A percentile compares a stretch with the other conserved stretches of the same genome.
These are phyloP conservation scores for Adansonia grandidieri DNA, from an alignment of 441 rosid species.

Conservation along the genomic window DNA sequence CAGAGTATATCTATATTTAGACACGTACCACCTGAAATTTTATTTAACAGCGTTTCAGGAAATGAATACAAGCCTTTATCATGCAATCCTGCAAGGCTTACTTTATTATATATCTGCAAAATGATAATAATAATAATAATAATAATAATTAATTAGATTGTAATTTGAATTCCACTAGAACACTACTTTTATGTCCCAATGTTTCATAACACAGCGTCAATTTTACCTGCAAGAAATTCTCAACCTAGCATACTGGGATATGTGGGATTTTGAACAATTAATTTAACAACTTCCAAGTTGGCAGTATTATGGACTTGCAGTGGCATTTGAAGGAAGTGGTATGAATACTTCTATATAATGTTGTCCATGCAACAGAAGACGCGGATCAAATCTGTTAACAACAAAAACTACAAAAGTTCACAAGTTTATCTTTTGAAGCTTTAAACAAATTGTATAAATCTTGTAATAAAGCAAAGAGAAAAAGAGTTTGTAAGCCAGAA, in stretches of 20 bases:
- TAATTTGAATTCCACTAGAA: background rate
- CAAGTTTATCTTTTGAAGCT: background rate
- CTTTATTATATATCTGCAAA: constrained; percentile 71
- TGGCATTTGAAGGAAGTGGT: constrained; percentile 75
- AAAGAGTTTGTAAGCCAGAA: background rate
- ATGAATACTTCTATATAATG: constrained; percentile 81
- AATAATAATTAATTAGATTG: background rate
- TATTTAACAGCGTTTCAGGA: constrained; percentile 16
- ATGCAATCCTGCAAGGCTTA: constrained; percentile 78
- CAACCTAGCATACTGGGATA: background rate
- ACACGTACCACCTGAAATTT: background rate
- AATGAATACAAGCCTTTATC: constrained; percentile 74
- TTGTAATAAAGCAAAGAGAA: background rate
- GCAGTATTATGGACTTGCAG: constrained; percentile 45
- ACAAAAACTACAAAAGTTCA: constrained; percentile 15
- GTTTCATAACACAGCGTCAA: background rate
- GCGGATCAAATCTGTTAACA: constrained; percentile 62
- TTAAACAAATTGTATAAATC: background rate
- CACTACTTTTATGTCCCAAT: background rate
- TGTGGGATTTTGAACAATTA: background rate
- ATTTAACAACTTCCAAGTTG: background rate
- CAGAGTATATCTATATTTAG: constrained; percentile 9
- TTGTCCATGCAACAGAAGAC: constrained; percentile 88
- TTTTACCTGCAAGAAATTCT: constrained; percentile 3
- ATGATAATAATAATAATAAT: background rate